Evolutionary conservation across 345 rosid genomes (phyloP), one percentile per base, ranked within the genome.

Genomic region (Litchi chinensis): DNA sequence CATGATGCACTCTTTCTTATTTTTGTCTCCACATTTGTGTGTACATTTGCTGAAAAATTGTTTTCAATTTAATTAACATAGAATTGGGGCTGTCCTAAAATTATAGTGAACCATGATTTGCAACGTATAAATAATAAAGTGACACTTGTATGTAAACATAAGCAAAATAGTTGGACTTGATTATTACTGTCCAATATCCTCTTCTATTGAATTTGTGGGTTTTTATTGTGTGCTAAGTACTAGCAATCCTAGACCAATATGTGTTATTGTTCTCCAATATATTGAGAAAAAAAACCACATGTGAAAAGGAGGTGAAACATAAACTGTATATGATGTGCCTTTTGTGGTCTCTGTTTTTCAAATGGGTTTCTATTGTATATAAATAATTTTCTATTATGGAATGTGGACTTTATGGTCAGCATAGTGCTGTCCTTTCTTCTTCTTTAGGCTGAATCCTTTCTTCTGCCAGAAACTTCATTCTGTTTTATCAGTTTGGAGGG

Each of bases 291-390:
- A 41, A 73, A 73, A 21, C 32, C 21, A 59, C 22, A 73, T 21
- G 37, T 28, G 44, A 39, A 72, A n/a, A 10, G 24, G 5, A n/a
- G 39, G 37, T 57, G 65, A 73, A 37, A 13, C 39, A 18, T 39
- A 19, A 37, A 57, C 6, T 10, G 0, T 6, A n/a, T 10, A 37
- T 41, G 28, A 73, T 39, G 76, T 57, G 76, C 39, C 37, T 32
- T 39, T 11, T 39, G n/a, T 41, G 56, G 56, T 21, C 67, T 21
- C 39, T 57, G 22, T 8, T 60, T 75, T 18, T 24, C 6, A 65
- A 46, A 64, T 75, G 24, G 62, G 32, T 79, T 70, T 56, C 41
- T 66, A 59, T 39, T 70, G 28, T 19, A 60, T 21, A n/a, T 16
- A 60, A 60, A 60, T 21, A 60, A 21, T 26, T 52, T 60, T 71